Evolutionary conservation across 2,329 filamentous ascomycete species (phyloP).

Genomic region (Cadophora luteo-olivacea): DNA sequence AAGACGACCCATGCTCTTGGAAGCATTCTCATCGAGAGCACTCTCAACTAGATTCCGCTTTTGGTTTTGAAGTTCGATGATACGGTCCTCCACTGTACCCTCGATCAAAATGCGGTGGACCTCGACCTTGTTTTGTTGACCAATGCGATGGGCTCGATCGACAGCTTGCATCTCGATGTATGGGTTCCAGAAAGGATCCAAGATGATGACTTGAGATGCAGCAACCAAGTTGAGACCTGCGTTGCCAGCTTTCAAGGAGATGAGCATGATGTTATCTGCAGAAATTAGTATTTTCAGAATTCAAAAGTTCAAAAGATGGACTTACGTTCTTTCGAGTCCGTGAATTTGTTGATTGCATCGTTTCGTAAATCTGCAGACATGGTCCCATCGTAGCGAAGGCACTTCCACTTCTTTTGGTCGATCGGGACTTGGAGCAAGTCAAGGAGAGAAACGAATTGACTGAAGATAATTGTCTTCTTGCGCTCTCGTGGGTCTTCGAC

Average conservation of each 20-base stretch:
- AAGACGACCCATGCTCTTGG: constrained; percentile 70
- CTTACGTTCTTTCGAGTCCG: constrained; percentile 61
- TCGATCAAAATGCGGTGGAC: constrained; percentile 82
- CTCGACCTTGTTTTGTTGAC: constrained; percentile 74
- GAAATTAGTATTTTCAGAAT: neutral
- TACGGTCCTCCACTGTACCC: constrained; percentile 86
- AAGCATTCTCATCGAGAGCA: constrained; percentile 79
- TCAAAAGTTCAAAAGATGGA: neutral
- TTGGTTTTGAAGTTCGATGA: constrained; percentile 76
- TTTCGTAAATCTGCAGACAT: constrained; percentile 73
- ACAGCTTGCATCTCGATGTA: constrained; percentile 93
- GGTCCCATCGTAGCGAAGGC: constrained; percentile 75
- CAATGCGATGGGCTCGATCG: constrained; percentile 87
- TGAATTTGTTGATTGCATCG: constrained; percentile 70
- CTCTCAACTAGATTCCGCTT: constrained; percentile 80
- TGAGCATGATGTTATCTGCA: constrained; percentile 20
- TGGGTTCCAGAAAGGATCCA: constrained; percentile 95
- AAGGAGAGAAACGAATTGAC: constrained; percentile 79
- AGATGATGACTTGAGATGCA: constrained; percentile 85
- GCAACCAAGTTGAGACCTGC: constrained; percentile 85
- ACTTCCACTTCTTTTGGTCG: constrained; percentile 55
- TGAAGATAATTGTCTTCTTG: constrained; percentile 84
- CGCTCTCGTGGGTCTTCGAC: constrained; percentile 32
- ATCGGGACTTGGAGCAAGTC: constrained; percentile 80
- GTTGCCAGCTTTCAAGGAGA: constrained; percentile 78